Base-by-base conservation (phyloP, 2,329 filamentous ascomycete genomes). In the Madurella mycetomatis region DNA sequence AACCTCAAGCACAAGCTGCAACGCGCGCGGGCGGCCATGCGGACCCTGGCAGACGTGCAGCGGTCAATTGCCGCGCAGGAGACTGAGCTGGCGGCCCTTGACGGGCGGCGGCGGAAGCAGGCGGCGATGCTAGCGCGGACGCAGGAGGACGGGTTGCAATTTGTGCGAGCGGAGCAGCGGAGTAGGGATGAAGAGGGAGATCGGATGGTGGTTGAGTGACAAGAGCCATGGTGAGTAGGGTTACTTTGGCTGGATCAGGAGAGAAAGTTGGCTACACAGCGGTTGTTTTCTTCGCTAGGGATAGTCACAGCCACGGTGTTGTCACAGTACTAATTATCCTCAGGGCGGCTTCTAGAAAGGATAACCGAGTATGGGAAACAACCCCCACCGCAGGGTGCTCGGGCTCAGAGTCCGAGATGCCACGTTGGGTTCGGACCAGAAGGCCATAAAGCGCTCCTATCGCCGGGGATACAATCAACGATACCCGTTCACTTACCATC, bases 1-100 rank as follows among this genome's bases (percentile, higher is more conserved):
- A 80, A 82, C 37, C 77, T 96, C 64, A 92, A 90, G 71, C 85
- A 92, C 71, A 89, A 90, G 71, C 81, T 97, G 55, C 87, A 91
- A 69, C 86, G 86, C 62, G 91, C 92, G 47, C 79, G 88, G 47
- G 78, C 76, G 34, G 81, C 85, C 62, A 76, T 91, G 49, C 77
- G 79, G 65, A 74, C 76, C 30, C 70, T 94, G 62, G 87, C 86
- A 9, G 88, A 92, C 70, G 82, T 92, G 67, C 75, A 82, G 16
- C 78, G 88, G 50, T 79, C 76, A 5, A 73, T 86, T 13, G 77
- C 77, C 53, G 86, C 90, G 67, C 89, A 92, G 72, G 77, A 86
- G 62, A 78, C 76, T 13, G 88, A 92, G 75, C 87, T 92, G 17
- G 69, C 65, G 39, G 78, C 83, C 62, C 74, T 92, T 44, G 83